These are phyloP conservation scores for Colletotrichum caudatum DNA, from an alignment of 2,329 filamentous ascomycete species.

Conservation along the genomic window DNA sequence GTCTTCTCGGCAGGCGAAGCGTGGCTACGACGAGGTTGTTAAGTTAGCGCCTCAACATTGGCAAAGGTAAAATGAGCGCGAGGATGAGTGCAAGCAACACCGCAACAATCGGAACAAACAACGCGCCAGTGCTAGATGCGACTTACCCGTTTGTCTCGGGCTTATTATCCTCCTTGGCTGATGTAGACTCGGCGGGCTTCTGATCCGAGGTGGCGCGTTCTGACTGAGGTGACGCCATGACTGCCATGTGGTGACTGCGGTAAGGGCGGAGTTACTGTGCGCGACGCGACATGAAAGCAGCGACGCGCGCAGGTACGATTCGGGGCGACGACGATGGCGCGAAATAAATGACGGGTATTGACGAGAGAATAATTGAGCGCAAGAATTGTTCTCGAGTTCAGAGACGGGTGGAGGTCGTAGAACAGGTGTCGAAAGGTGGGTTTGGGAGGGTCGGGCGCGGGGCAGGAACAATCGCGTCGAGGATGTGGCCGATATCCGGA, in stretches of 20 bases:
- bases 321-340: not conserved
- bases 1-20: conserved; percentile 45
- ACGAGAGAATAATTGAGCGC: not conserved
- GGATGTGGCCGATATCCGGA: not conserved
- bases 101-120: conserved; percentile 24
- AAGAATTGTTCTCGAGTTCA: not conserved
- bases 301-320: conserved; percentile 20
- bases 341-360: not conserved
- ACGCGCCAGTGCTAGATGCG: conserved; percentile 20
- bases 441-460: not conserved
- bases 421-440: not conserved
- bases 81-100: conserved; percentile 42
- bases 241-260: conserved; percentile 59
- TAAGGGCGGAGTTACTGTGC: conserved; percentile 46
- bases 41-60: conserved; percentile 8
- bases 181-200: conserved; percentile 56
- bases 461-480: not conserved
- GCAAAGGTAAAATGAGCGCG: conserved; percentile 39
- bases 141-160: conserved; percentile 56
- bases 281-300: conserved; percentile 54
- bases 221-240: conserved; percentile 64
- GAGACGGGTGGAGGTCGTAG: not conserved
- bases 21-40: conserved; percentile 44
- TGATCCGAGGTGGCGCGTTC: conserved; percentile 58
- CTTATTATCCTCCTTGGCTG: conserved; percentile 50